phyloP scores from a whole-genome alignment of 495 filamentous ascomycete genomes.

The Pyrenula aspistea region DNA sequence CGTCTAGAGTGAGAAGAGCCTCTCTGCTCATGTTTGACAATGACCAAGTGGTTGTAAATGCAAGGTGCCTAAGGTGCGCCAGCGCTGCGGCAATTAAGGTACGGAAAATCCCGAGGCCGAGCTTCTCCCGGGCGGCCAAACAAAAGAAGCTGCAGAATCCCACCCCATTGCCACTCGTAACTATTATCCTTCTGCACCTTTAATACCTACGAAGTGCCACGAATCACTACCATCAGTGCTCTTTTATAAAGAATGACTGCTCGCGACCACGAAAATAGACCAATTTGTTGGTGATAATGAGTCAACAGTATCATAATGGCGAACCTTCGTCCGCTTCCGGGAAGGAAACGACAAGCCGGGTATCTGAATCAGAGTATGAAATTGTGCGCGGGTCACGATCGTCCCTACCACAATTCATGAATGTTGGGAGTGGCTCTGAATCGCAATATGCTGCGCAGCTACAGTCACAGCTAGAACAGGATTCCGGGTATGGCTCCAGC shows the following conservation, averaged over 20 bases:
- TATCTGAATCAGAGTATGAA: constrained; percentile 14
- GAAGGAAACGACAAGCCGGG: constrained; percentile 23
- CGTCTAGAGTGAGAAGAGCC: no score
- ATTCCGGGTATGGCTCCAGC: constrained; percentile 88
- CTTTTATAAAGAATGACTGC: no score
- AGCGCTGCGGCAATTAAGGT: no score
- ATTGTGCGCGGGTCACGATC: not conserved
- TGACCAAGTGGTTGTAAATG: no score
- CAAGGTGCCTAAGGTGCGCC: no score
- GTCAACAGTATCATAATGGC: constrained; percentile 53
- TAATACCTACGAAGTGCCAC: no score
- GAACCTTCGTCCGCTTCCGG: constrained; percentile 27
- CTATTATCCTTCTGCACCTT: not conserved
- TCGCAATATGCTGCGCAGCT: constrained; percentile 62
- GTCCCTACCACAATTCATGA: constrained; percentile 62
- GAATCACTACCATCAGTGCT: no score
- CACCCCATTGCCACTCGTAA: not conserved
- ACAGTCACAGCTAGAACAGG: constrained; percentile 60
- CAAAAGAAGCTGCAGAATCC: not conserved
- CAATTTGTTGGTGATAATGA: constrained; percentile 41
- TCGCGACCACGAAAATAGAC: no score
- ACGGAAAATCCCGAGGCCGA: not conserved
- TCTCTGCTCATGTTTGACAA: no score
- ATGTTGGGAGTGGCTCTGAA: constrained; percentile 70
- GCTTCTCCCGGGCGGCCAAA: not conserved